phyloP scores from a whole-genome alignment of 192 early-diverging fungal species.

The Podila minutissima region DNA sequence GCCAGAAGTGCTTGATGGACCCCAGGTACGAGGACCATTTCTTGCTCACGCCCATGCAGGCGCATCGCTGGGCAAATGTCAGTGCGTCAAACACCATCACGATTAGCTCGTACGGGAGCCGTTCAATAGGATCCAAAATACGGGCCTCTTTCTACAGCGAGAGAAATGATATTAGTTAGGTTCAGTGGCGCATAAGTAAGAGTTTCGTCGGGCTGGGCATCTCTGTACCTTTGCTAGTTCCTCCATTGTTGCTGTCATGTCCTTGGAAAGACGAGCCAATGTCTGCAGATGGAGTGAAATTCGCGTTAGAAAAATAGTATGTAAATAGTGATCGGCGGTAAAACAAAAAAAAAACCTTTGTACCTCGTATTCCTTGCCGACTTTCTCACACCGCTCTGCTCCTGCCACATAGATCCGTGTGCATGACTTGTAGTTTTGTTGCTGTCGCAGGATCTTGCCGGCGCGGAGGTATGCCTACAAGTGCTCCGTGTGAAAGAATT shows the following conservation, averaged over 20 bases:
- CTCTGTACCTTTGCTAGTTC: constrained; percentile 27
- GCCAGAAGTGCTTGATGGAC: constrained; percentile 33
- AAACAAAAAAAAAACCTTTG: not conserved
- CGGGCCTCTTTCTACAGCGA: constrained; percentile 16
- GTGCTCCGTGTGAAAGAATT: not conserved
- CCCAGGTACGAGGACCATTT: constrained; percentile 31
- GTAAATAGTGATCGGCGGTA: not conserved
- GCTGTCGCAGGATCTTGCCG: constrained; percentile 27
- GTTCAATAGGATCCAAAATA: constrained; percentile 38
- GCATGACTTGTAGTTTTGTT: constrained; percentile 29
- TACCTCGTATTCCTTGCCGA: constrained; percentile 36
- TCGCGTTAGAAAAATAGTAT: not conserved
- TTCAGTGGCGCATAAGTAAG: not conserved
- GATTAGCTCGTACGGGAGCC: constrained; percentile 34
- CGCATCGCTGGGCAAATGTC: constrained; percentile 28
- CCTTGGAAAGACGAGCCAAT: constrained; percentile 18
- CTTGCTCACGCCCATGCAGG: constrained; percentile 33
- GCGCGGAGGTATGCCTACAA: constrained; percentile 39
- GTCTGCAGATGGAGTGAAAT: constrained; percentile 1
- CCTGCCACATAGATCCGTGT: constrained; percentile 35
- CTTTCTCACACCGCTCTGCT: constrained; percentile 29
- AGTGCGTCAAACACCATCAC: constrained; percentile 20
- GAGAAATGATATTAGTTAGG: not conserved
- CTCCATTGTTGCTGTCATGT: constrained; percentile 18
- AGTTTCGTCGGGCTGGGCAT: not conserved